Percentiles rank a stretch among this genome's conserved stretches.
Conservation (phyloP, 73 alveolate species). For the Paramecium sexaurelia region DNA sequence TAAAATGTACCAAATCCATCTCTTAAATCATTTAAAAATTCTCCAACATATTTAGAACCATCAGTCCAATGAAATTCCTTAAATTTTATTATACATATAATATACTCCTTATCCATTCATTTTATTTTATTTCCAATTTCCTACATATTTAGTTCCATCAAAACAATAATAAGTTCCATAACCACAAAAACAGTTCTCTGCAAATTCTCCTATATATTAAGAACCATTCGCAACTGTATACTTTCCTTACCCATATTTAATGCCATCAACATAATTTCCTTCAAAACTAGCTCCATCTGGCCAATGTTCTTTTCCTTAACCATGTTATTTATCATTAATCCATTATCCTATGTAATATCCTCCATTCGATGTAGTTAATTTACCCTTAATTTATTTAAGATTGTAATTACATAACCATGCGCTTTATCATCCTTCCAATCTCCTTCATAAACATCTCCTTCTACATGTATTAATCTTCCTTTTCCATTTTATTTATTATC, state of each 20-base stretch:
- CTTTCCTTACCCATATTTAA: constrained; percentile 51
- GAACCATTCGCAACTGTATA: constrained; percentile 77
- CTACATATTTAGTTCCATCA: constrained; percentile 78
- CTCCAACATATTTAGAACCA: constrained; percentile 77
- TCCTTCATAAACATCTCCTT: constrained; percentile 85
- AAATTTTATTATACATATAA: not conserved
- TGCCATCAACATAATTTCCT: constrained; percentile 71
- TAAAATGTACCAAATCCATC: constrained; percentile 81
- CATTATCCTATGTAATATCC: constrained; percentile 77
- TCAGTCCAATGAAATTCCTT: constrained; percentile 75
- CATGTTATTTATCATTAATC: constrained; percentile 78
- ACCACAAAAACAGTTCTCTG: constrained; percentile 75
- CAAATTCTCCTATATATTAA: constrained; percentile 74
- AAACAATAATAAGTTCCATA: constrained; percentile 79
- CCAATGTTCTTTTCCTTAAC: constrained; percentile 79
- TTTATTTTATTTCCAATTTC: constrained; percentile 78
- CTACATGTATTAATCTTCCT: constrained; percentile 83
- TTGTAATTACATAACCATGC: constrained; percentile 42
- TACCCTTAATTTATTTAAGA: constrained; percentile 23
- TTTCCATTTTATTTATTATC: constrained; percentile 77
- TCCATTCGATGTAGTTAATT: constrained; percentile 63
- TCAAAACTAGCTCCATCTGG: constrained; percentile 75
- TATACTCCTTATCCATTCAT: constrained; percentile 84
- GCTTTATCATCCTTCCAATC: constrained; percentile 74
- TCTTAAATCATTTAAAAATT: constrained; percentile 75